phyloP scores from a whole-genome alignment of 257 asterid species.

The Penstemon eatonii region DNA sequence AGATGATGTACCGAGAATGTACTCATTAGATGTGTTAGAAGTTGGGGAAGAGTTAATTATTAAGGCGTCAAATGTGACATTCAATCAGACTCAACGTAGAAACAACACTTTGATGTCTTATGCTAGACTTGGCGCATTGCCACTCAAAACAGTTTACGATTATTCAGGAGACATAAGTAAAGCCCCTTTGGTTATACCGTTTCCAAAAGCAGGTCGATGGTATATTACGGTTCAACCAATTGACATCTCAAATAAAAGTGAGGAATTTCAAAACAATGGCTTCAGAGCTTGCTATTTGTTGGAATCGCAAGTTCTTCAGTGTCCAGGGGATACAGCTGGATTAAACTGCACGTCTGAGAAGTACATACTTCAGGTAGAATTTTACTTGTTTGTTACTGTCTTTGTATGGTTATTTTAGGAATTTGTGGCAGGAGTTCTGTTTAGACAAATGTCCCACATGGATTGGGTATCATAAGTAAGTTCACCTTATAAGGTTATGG shows the following conservation, averaged over 20 bases:
- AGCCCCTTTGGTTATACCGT: conserved; percentile 56
- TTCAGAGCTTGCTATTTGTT: conserved; percentile 58
- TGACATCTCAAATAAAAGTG: conserved; percentile 43
- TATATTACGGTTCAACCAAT: conserved; percentile 56
- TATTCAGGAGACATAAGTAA: conserved; percentile 65
- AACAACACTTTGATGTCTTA: conserved; percentile 54
- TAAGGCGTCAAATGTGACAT: conserved; percentile 51
- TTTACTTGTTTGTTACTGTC: conserved; percentile 5
- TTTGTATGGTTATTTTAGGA: neutral
- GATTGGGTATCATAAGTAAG: too few species aligned
- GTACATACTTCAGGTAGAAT: conserved; percentile 75
- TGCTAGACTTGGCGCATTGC: conserved; percentile 64
- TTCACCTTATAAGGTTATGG: too few species aligned
- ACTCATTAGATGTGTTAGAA: conserved; percentile 61
- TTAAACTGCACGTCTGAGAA: conserved; percentile 70
- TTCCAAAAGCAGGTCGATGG: conserved; percentile 88
- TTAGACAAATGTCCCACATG: neutral
- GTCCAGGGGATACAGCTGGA: conserved; percentile 83
- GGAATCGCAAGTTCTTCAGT: conserved; percentile 67
- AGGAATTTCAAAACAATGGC: conserved; percentile 27
- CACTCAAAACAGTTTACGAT: conserved; percentile 57
- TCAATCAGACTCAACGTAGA: conserved; percentile 33
- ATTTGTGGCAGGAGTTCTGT: neutral
- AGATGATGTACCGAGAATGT: conserved; percentile 40
- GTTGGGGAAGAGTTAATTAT: conserved; percentile 59